Conservation (phyloP, 352 stramenopile genomes). For the Globisporangium alternatum region DNA sequence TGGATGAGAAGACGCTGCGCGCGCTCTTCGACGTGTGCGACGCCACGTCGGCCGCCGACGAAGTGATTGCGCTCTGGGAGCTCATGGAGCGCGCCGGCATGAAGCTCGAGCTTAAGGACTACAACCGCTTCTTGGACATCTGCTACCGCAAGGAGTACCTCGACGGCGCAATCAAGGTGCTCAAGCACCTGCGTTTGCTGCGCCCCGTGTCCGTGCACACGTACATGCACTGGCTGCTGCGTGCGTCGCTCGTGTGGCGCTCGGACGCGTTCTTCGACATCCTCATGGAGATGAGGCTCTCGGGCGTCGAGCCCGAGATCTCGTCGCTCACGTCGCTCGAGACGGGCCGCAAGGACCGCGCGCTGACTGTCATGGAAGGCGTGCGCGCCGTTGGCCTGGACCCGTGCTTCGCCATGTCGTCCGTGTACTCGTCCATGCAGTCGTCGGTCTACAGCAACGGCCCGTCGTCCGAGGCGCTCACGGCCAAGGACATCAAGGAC, state of each 20-base stretch:
- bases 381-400: constrained; percentile 79
- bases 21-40: constrained; percentile 74
- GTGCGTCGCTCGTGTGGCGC: constrained; percentile 74
- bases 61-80: constrained; percentile 67
- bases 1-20: constrained; percentile 68
- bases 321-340: constrained; percentile 83
- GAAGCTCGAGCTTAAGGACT: constrained; percentile 51
- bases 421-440: constrained; percentile 82
- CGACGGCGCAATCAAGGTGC: constrained; percentile 70
- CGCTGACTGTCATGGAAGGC: constrained; percentile 86
- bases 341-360: constrained; percentile 76
- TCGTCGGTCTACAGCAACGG: constrained; percentile 68
- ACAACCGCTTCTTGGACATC: constrained; percentile 71
- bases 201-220: constrained; percentile 62
- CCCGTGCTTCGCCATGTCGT: constrained; percentile 85
- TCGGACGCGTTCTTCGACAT: constrained; percentile 84
- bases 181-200: constrained; percentile 72
- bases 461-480: constrained; percentile 44
- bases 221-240: constrained; percentile 85
- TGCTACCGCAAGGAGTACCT: constrained; percentile 78
- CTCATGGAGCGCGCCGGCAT: constrained; percentile 67
- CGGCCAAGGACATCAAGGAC: constrained; percentile 40
- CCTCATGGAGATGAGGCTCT: constrained; percentile 84
- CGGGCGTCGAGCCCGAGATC: constrained; percentile 77
- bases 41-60: constrained; percentile 52